phyloP scores from a whole-genome alignment of 2,329 filamentous ascomycete genomes.

The Trichoderma aggressivum region DNA sequence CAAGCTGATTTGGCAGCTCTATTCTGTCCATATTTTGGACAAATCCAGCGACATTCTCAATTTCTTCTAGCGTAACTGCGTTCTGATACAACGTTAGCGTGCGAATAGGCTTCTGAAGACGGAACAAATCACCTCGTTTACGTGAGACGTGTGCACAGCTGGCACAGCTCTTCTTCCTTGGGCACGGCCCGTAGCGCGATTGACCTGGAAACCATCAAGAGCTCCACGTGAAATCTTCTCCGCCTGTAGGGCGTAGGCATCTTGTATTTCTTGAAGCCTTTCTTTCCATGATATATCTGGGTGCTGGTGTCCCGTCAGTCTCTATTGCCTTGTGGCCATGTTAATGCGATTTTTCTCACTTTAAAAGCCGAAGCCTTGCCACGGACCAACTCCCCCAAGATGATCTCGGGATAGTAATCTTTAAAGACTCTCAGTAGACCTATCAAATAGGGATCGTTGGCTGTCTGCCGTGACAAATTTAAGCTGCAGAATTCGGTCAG shows the following conservation, averaged over 20 bases:
- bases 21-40: slow-evolving; percentile 72
- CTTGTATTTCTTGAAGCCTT: slow-evolving; percentile 65
- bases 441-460: slow-evolving; percentile 70
- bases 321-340: no score
- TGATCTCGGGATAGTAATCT: slow-evolving; percentile 86
- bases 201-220: slow-evolving; percentile 59
- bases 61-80: slow-evolving; percentile 70
- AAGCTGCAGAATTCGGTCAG: slow-evolving; percentile 40
- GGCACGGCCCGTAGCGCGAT: slow-evolving; percentile 40
- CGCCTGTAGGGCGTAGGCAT: slow-evolving; percentile 48
- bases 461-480: slow-evolving; percentile 55
- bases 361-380: slow-evolving; percentile 62
- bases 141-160: slow-evolving; percentile 69
- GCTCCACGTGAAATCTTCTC: slow-evolving; percentile 35
- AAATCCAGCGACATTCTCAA: slow-evolving; percentile 67
- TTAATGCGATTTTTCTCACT: slow-evolving; percentile 32
- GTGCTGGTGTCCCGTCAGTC: slow-evolving; percentile 46
- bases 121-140: slow-evolving; percentile 54
- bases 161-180: slow-evolving; percentile 51
- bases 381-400: slow-evolving; percentile 65
- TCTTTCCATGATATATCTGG: slow-evolving; percentile 74
- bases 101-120: neutral
- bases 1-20: slow-evolving; percentile 76
- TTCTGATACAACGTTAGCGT: slow-evolving; percentile 38
- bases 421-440: slow-evolving; percentile 80